These are phyloP conservation scores for Solanum pinnatisectum DNA, from an alignment of 257 asterid species.

Conservation along the genomic window DNA sequence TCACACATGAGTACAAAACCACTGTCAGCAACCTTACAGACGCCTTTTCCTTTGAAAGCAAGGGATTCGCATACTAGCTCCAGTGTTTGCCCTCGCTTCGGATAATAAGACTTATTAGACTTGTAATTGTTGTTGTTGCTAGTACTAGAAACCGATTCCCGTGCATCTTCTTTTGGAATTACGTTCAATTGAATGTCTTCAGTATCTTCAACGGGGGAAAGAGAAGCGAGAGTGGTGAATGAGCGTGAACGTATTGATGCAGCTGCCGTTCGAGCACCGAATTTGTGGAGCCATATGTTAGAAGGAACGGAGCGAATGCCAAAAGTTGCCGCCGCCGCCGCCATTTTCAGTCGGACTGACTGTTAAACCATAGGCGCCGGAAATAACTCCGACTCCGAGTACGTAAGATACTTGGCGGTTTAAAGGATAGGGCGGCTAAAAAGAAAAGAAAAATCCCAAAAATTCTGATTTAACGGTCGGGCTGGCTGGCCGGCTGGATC, in stretches of 20 bases:
- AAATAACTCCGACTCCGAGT: neutral
- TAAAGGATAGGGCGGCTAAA: neutral
- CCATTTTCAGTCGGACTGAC: constrained; percentile 16
- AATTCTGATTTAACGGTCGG: neutral
- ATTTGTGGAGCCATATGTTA: constrained; percentile 32
- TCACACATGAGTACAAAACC: constrained; percentile 86
- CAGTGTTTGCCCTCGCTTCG: constrained; percentile 81
- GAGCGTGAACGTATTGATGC: neutral
- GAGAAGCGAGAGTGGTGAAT: constrained; percentile 33
- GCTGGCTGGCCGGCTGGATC: neutral
- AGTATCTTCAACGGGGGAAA: constrained; percentile 21
- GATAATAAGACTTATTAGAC: constrained; percentile 27
- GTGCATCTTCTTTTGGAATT: neutral
- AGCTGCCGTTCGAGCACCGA: constrained; percentile 11
- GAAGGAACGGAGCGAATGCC: constrained; percentile 35
- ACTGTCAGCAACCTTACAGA: constrained; percentile 73
- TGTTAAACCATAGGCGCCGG: neutral
- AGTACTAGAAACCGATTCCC: neutral
- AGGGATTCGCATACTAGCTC: constrained; percentile 80
- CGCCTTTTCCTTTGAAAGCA: constrained; percentile 86
- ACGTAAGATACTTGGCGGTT: neutral
- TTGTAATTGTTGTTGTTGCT: neutral
- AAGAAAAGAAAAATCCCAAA: neutral
- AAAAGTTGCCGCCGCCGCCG: constrained; percentile 20
- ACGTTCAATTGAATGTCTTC: constrained; percentile 17